These are phyloP conservation scores for Neurospora sp. DNA, from an alignment of 495 filamentous ascomycete genomes.

Conservation along the genomic window DNA sequence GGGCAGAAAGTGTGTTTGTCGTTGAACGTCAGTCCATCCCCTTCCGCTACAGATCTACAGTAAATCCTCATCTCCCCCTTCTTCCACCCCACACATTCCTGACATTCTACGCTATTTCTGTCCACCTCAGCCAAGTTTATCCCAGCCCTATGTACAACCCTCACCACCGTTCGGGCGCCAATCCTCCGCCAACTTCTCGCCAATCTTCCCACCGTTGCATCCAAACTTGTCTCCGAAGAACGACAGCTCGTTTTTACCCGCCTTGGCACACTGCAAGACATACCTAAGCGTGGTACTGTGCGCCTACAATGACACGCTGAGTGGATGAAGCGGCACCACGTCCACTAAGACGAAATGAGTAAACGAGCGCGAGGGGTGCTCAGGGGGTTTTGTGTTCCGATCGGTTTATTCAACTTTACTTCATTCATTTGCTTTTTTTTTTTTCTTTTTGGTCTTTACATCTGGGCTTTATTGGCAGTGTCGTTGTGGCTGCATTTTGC, in stretches of 20 bases:
- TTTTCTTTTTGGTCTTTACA: no score
- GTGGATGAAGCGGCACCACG: no score
- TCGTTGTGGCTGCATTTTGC: no score
- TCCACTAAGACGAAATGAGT: no score
- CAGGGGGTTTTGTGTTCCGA: no score
- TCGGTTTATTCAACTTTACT: no score
- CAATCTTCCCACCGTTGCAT: neutral
- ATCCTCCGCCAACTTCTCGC: neutral
- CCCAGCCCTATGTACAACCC: neutral
- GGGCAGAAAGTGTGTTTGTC: no score
- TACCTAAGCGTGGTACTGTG: neutral
- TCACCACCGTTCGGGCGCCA: neutral
- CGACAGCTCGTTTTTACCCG: neutral
- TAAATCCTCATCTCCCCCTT: neutral
- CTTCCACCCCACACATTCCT: neutral
- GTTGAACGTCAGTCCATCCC: no score
- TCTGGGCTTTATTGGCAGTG: no score
- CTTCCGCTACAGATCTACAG: neutral
- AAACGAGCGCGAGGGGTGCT: no score
- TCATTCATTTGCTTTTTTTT: no score
- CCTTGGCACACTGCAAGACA: neutral
- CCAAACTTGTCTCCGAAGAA: neutral
- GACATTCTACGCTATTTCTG: neutral
- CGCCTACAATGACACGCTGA: neutral
- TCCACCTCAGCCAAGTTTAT: neutral